Evolutionary conservation across 202 grass and related monocot genomes (phyloP), one percentile per base, ranked within the genome.

Genomic region (Brachypodium distachyon): DNA sequence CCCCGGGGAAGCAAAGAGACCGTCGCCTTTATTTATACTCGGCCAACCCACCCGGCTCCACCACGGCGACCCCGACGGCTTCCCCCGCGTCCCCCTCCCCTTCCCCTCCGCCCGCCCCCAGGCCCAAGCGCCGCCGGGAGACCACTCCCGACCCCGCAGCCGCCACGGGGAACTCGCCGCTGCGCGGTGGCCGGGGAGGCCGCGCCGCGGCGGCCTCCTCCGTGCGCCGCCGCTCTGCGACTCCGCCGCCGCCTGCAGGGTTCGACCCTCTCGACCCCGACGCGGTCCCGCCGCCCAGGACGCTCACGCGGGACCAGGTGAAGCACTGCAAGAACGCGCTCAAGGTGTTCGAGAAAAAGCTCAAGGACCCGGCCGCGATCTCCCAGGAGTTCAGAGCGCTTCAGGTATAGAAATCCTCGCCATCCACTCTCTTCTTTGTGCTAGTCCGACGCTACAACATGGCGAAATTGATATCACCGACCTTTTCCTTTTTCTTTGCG

Each of bases 341-440:
- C 14, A 80, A 71, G 63, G 74, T 12, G 77, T 84, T 99, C 32
- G 76, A 83, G 6, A 85, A 83, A 50, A 93, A 89, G 87, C 60
- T 83, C 41, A 63, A 21, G 51, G 55, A 87, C 18, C 75, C 54
- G 13, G n/a, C 9, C 3, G 65, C 36, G 40, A 65, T 95, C 17
- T 4, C 57, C 43, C 48, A 85, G 68, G 92, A 99, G 71, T 99
- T 85, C 67, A 4, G 3, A 32, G 12, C 32, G 12, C 87, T 99
- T 54, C 92, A 83, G 89, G 96, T 95, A 14, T 21, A 43, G 22
- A 26, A 11, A 5, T 9, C 40, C 8, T 7, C 14, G 43, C 21
- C 50, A 47, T 31, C 28, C 21, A n/a, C n/a, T n/a, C n/a, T 27
- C 67, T 17, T 29, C 16, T 67, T 70, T 70, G 9, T 47, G 41